phyloP scores from a whole-genome alignment of 139 green algal species.

The Chlamydomonas urium region DNA sequence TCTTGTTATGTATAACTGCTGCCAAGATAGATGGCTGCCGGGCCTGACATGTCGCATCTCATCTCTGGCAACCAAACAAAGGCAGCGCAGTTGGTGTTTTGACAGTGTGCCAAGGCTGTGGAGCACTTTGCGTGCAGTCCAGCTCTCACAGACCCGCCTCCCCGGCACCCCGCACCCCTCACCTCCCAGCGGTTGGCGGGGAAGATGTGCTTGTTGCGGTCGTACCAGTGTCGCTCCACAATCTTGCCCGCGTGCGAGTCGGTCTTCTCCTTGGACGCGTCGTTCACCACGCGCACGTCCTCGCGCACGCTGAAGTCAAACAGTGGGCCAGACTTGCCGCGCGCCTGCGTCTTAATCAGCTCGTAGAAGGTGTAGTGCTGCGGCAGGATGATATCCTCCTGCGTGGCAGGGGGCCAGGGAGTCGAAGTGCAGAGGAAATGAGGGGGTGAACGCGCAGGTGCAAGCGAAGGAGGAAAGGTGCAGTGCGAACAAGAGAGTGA shows the following conservation, averaged over 20 bases:
- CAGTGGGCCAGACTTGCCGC: constrained; percentile 88
- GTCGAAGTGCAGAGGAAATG: no score
- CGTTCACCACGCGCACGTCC: constrained; percentile 75
- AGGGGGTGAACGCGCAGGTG: no score
- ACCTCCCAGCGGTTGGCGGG: constrained; percentile 91
- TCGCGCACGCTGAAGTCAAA: constrained; percentile 94
- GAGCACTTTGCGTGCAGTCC: not conserved
- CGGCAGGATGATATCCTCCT: constrained; percentile 34
- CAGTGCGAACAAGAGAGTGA: no score
- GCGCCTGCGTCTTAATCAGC: constrained; percentile 89
- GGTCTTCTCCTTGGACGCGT: constrained; percentile 34
- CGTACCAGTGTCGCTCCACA: constrained; percentile 94
- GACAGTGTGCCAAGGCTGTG: not conserved
- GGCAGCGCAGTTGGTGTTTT: not conserved
- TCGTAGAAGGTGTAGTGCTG: constrained; percentile 93
- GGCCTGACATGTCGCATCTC: not conserved
- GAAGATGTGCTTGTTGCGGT: constrained; percentile 99
- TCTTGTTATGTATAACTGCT: not conserved
- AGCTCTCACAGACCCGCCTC: not conserved
- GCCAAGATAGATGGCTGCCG: not conserved
- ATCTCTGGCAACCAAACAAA: not conserved
- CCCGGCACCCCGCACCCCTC: not conserved
- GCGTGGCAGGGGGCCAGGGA: no score
- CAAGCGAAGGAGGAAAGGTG: no score
- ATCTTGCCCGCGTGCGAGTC: constrained; percentile 57